Evolutionary conservation across 768 basidiomycete genomes (phyloP), one percentile per base, ranked within the genome.

Genomic region (Mycena pura): DNA sequence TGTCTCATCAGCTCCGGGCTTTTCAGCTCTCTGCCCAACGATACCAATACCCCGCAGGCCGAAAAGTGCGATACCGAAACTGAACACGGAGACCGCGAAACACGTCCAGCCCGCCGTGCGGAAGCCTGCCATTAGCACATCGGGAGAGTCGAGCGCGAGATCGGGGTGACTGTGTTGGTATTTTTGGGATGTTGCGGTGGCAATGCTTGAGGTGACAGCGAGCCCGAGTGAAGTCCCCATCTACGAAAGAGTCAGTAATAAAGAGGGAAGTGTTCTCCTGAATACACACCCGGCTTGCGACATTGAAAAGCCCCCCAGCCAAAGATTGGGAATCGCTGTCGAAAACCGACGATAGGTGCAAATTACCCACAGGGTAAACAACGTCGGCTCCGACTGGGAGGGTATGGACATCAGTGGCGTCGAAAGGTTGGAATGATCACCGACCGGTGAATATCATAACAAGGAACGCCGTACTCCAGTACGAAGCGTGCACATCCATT

Each of bases 211-310:
- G 2, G 72, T 70, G 10, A 75, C 57, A 1, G 75, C 75, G 14
- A 77, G 67, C 13, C 75, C 76, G 10, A 76, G 60, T 4, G 76
- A 74, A 0, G 75, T 77, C 29, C 74, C 76, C 32, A 77, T 65
- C 76, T 1, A 27, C 4, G 34, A 25, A 13, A 3, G 15, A 21
- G 2, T 43, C 29, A n/a, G 2, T n/a, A 9, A 22, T 22, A 44
- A 22, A 15, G 40, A 21, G 25, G 6, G 10, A 9, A 9, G 15
- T 7, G 25, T 45, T 4, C 3, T 21, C 47, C 11, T 17, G 11
- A 14, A 31, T 14, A 51, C 38, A 38, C 6, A 74, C 73, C 19
- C 75, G 63, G 10, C 70, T 73, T 7, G 73, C 70, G 25, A 77
- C 73, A 53, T 70, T 74, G 68, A 77, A 77, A 38, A 77, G 62